Evolutionary conservation across 2,329 filamentous ascomycete genomes (phyloP).

Genomic region (Trichoderma cornu-damae): DNA sequence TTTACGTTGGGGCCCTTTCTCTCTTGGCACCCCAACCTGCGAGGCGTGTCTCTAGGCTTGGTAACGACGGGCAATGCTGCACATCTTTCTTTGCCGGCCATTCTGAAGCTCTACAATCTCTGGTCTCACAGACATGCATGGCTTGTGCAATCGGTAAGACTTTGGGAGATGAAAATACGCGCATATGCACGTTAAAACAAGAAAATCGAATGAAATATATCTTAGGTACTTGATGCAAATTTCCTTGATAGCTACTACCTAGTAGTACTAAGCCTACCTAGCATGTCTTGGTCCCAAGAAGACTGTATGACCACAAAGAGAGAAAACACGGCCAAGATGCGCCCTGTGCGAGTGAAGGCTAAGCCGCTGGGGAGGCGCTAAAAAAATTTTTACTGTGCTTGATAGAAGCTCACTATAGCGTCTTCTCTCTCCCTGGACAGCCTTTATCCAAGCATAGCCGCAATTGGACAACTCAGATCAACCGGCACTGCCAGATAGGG

Average conservation of each 20-base stretch:
- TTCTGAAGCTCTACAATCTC: constrained; percentile 19
- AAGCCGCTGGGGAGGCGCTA: neutral
- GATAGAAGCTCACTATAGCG: too few relatives aligned
- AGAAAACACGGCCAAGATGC: neutral
- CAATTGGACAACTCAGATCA: too few relatives aligned
- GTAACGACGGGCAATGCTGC: constrained; percentile 36
- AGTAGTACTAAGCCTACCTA: too few relatives aligned
- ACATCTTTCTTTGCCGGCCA: constrained; percentile 36
- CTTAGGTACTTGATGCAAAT: neutral
- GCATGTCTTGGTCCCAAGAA: too few relatives aligned
- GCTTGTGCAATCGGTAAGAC: neutral
- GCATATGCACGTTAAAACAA: neutral
- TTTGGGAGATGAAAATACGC: neutral
- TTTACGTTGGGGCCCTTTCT: constrained; percentile 48
- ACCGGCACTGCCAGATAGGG: neutral
- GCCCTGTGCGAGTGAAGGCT: neutral
- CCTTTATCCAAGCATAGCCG: too few relatives aligned
- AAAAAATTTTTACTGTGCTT: too few relatives aligned
- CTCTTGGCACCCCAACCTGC: constrained; percentile 41
- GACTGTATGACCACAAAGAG: too few relatives aligned
- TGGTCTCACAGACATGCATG: neutral
- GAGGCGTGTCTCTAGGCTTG: constrained; percentile 37
- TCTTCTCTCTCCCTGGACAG: too few relatives aligned
- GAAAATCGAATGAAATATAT: neutral
- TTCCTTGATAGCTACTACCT: neutral